phyloP scores from a whole-genome alignment of 2,329 filamentous ascomycete species.

The Diaporthe batatas region DNA sequence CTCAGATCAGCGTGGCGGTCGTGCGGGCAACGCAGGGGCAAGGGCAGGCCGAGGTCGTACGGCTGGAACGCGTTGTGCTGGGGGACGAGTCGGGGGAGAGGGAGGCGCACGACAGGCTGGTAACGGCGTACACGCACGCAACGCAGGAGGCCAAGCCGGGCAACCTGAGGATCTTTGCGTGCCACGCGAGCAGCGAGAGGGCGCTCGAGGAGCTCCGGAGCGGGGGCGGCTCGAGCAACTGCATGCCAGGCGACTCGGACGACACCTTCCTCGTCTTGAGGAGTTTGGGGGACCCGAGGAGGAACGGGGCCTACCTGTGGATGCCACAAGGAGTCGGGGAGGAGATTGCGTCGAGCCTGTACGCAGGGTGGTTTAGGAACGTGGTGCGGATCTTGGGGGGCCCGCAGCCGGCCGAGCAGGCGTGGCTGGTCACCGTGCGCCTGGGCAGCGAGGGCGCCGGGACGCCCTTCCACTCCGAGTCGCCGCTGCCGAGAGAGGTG shows the following conservation, averaged over 20 bases:
- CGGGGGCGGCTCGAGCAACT: background rate
- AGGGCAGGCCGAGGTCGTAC: background rate
- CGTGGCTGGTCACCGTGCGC: background rate
- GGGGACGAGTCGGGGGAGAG: background rate
- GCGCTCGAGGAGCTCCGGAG: background rate
- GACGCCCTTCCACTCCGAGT: constrained; percentile 4
- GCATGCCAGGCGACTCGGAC: background rate
- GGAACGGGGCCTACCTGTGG: constrained; percentile 17
- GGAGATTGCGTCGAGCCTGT: background rate
- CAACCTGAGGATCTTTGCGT: background rate
- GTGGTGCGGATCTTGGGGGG: constrained; percentile 23
- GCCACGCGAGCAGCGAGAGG: background rate
- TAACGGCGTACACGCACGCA: background rate
- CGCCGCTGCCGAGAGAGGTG: constrained; percentile 24
- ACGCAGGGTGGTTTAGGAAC: constrained; percentile 33
- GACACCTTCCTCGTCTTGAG: background rate
- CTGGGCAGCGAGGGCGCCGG: background rate
- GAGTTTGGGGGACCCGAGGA: no score
- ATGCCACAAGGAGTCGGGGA: background rate
- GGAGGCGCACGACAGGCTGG: background rate
- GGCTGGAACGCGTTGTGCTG: background rate
- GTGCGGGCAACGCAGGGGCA: background rate
- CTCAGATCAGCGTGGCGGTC: background rate
- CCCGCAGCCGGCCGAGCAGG: background rate
- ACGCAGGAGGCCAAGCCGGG: background rate